Percentiles rank a stretch among this genome's conserved stretches.
Conservation (phyloP, 106 monocot species). For the Cymbidium sinense region DNA sequence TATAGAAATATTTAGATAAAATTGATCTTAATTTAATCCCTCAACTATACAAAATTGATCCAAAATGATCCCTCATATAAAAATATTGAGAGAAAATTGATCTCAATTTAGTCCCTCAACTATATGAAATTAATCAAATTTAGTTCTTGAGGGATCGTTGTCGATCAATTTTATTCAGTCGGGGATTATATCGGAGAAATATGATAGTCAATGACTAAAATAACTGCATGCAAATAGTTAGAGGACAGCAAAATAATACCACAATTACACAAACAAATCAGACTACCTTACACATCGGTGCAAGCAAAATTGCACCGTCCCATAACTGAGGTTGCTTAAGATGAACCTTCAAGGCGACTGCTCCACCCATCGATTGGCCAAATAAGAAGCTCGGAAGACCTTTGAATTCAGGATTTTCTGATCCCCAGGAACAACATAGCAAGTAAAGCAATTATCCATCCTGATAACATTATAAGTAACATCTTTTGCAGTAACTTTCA, state of each 20-base stretch:
- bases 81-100: no score
- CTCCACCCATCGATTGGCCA: conserved; percentile 90
- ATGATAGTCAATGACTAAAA: no score
- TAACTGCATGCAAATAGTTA: no score
- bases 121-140: no score
- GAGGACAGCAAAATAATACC: background rate
- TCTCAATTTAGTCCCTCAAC: no score
- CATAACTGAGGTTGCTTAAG: conserved; percentile 46
- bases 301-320: conserved; percentile 73
- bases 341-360: conserved; percentile 65
- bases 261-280: background rate
- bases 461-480: background rate
- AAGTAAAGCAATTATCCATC: background rate
- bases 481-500: background rate
- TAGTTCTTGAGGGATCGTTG: no score
- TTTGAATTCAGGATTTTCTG: conserved; percentile 44
- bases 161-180: no score
- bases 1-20: no score
- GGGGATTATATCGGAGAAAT: no score
- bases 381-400: conserved; percentile 53
- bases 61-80: no score
- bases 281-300: conserved; percentile 85
- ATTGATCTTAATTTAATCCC: no score
- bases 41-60: no score
- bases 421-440: background rate